Evolutionary conservation across 192 early-diverging fungal genomes (phyloP).

Genomic region (Rhizophagus prolifer): DNA sequence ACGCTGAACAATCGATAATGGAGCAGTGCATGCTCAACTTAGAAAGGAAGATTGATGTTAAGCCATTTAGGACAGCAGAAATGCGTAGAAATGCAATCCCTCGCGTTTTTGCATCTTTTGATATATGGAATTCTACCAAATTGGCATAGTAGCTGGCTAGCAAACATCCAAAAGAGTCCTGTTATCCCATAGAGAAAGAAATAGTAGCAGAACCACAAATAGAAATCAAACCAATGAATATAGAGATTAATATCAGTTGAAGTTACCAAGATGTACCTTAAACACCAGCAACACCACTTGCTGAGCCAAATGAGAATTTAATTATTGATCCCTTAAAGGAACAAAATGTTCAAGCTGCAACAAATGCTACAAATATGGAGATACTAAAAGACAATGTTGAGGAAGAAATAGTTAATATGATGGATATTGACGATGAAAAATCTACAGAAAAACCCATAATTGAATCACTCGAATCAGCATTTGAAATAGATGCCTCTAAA

Average conservation of each 20-base stretch:
- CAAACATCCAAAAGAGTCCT: no score
- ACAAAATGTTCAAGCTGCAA: neutral
- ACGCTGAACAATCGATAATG: slow-evolving; percentile 21
- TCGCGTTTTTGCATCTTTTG: slow-evolving; percentile 63
- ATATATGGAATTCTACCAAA: no score
- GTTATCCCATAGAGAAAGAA: no score
- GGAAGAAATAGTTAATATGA: neutral
- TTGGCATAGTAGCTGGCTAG: no score
- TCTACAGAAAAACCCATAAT: neutral
- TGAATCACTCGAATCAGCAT: neutral
- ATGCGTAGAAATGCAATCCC: slow-evolving; percentile 44
- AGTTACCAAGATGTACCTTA: slow-evolving; percentile 13
- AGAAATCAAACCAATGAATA: neutral
- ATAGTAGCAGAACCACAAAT: no score
- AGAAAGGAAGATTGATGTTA: slow-evolving; percentile 5
- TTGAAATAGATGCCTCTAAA: neutral
- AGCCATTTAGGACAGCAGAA: neutral
- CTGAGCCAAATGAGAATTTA: neutral
- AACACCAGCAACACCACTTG: slow-evolving; percentile 14
- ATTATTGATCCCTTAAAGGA: neutral
- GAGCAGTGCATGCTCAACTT: neutral
- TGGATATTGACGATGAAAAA: slow-evolving; percentile 20
- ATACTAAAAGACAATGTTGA: neutral
- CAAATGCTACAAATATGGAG: neutral
- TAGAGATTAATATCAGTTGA: slow-evolving; percentile 23